Base-by-base conservation (phyloP, 805 yeast species). In the Nakazawaea wickerhamii region DNA sequence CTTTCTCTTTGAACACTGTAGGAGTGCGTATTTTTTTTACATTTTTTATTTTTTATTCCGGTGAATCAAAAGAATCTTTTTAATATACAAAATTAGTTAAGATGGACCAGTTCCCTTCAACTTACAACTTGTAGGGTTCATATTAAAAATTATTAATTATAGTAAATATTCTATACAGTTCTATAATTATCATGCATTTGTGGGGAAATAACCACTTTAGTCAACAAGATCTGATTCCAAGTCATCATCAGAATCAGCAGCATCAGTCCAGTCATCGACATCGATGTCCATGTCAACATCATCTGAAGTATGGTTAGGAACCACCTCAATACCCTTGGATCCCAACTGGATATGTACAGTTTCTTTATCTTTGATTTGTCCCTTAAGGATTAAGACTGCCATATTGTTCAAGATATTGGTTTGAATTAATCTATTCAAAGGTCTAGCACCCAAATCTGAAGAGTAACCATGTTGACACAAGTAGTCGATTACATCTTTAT, bases 381-480 rank as follows among this genome's bases (percentile, higher is more conserved):
- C 95, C 60, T 80, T 82, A 53, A 93, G 73, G 39, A 93, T 76
- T 64, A 87, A 74, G n/a, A 93, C 75, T 0, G 99, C 99, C 64
- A 93, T 70, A 56, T 73, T 80, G 67, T 93, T 93, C 61, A 93
- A 78, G 15, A 93, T 74, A 61, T 89, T 93, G 48, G 73, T 75
- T 64, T 93, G 97, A 51, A 93, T 91, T 55, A 93, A 75, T 55
- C 98, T 79, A 70, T 85, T 85, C 67, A 93, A 75, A 46, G 99
- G 99, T 61, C 99, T 77, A 5, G 99, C 99, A 67, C 99, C 99
- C 62, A 93, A 70, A 61, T 91, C 96, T 44, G 82, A 75, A 20
- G 96, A 87, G 67, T 90, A 93, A 38, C 99, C 99, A 54, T 87
- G 68, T 55, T 73, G 76, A 52, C 95, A 81, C 51, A 93, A 69